Evolutionary conservation across 192 early-diverging fungal species (phyloP).

Genomic region (Haplosporangium gracile): DNA sequence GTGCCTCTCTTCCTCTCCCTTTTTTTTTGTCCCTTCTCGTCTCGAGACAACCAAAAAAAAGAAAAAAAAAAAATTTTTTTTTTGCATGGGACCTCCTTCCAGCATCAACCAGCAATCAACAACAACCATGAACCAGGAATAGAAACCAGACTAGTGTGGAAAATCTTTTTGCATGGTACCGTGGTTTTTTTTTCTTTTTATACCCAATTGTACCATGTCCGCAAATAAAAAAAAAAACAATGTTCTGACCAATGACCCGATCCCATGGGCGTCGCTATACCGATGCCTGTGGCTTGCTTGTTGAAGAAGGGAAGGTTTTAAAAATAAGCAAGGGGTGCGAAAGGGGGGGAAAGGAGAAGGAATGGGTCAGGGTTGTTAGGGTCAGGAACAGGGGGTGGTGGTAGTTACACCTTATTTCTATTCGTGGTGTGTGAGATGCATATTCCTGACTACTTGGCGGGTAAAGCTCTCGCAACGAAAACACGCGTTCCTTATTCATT

Average conservation of each 20-base stretch:
- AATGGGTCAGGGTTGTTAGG: background rate
- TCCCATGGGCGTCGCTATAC: background rate
- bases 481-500: no score
- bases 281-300: no score
- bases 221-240: background rate
- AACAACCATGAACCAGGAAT: background rate
- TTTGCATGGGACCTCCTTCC: background rate
- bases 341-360: background rate
- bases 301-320: background rate
- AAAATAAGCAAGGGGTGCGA: background rate
- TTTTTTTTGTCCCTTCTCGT: background rate
- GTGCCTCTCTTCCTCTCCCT: slow-evolving; percentile 11
- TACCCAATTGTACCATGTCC: background rate
- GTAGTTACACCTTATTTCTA: background rate
- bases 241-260: no score
- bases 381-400: background rate
- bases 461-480: no score
- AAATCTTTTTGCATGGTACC: background rate
- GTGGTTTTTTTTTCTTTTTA: background rate
- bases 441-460: background rate
- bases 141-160: background rate
- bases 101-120: background rate
- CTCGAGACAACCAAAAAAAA: background rate
- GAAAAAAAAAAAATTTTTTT: background rate
- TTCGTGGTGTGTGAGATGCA: background rate